phyloP scores from a whole-genome alignment of 1,284 basidiomycete genomes.

The Ustilago lituana region DNA sequence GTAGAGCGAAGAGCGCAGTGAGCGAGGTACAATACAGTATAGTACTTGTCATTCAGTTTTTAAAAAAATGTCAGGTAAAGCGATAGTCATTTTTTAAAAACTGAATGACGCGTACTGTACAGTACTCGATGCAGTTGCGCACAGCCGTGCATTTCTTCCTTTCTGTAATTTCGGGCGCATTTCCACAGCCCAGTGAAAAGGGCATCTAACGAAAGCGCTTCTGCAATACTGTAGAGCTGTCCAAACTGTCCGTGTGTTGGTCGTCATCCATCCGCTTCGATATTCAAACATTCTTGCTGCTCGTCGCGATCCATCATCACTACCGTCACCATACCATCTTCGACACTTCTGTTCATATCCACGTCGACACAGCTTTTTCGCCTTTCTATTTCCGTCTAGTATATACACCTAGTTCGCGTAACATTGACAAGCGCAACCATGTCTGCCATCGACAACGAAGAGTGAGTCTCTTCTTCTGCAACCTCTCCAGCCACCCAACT shows the following conservation, averaged over 20 bases:
- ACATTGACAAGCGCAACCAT: slow-evolving; percentile 15
- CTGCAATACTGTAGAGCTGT: not conserved
- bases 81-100: too few relatives aligned
- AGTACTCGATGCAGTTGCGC: slow-evolving; percentile 4
- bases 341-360: not conserved
- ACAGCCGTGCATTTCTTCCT: not conserved
- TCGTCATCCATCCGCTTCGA: not conserved
- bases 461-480: slow-evolving; percentile 53
- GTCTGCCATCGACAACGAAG: slow-evolving; percentile 67
- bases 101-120: too few relatives aligned
- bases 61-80: too few relatives aligned
- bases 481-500: slow-evolving; percentile 7
- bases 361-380: not conserved
- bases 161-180: slow-evolving; percentile 1
- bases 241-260: not conserved
- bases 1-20: too few relatives aligned
- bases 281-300: slow-evolving; percentile 2
- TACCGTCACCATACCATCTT: slow-evolving; percentile 5
- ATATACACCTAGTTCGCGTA: not conserved
- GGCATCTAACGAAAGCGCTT: too few relatives aligned
- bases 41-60: too few relatives aligned
- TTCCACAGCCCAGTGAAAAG: not conserved
- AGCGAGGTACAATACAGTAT: too few relatives aligned
- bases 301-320: slow-evolving; percentile 7
- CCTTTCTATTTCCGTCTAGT: slow-evolving; percentile 1